Percentiles rank a stretch among this genome's conserved stretches.
Conservation (phyloP, 2,329 filamentous ascomycete species). For the Xylaria hypoxylon region DNA sequence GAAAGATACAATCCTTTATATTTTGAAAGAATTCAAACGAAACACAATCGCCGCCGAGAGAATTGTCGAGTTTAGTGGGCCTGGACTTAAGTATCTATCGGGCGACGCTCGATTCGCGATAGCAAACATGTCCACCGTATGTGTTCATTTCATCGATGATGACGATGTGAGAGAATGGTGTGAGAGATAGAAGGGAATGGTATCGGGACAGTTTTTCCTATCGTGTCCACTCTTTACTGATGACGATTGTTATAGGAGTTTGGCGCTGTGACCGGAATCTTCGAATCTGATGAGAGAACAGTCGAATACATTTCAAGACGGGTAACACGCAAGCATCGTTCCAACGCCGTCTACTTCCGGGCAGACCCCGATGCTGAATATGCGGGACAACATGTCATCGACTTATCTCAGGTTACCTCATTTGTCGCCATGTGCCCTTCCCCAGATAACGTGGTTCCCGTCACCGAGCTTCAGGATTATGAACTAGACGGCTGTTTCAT, state of each 20-base stretch:
- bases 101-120: constrained; percentile 60
- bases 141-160: background rate
- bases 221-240: background rate
- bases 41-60: constrained; percentile 59
- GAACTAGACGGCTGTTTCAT: constrained; percentile 59
- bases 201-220: background rate
- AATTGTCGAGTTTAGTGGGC: constrained; percentile 59
- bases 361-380: constrained; percentile 56
- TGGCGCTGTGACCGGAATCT: constrained; percentile 58
- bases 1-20: constrained; percentile 60
- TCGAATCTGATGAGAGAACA: constrained; percentile 55
- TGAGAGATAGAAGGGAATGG: background rate
- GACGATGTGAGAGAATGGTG: background rate
- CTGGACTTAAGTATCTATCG: constrained; percentile 54
- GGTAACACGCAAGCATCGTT: constrained; percentile 51
- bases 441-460: constrained; percentile 58
- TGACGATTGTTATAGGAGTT: constrained; percentile 50
- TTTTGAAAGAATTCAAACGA: constrained; percentile 57
- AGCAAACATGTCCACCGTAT: constrained; percentile 58
- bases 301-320: constrained; percentile 52
- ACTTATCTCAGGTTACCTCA: constrained; percentile 54
- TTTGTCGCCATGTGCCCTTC: constrained; percentile 57
- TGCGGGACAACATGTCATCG: constrained; percentile 52
- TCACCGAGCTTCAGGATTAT: constrained; percentile 50
- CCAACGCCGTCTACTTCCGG: constrained; percentile 53